Base-by-base conservation (phyloP, 2,329 filamentous ascomycete genomes). In the Fusarium burgessii region DNA sequence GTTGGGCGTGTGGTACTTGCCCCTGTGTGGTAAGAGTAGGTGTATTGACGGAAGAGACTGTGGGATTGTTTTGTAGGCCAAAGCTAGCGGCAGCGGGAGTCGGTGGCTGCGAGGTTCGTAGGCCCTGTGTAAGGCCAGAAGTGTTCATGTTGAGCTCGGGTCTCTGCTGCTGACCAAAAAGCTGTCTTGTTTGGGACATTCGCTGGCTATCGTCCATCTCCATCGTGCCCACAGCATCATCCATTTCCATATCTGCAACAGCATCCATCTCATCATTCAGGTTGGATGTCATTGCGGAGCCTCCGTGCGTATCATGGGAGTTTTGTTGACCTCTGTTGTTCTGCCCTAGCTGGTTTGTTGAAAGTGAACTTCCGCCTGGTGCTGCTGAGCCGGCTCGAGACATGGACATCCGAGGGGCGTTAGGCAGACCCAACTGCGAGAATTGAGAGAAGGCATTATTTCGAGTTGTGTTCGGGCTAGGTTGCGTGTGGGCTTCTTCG, bases 161-260 rank as follows among this genome's bases (percentile, higher is more conserved):
- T 43, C 82, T 79, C 64, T 89, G 84, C 71, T 88, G 87, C 73
- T 91, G 89, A 46, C 89, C 89, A 72, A 93, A 93, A 70, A 92
- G 84, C 74, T 92, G 90, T 46, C 91, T 87, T 23, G 89, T 88
- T 76, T 92, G 90, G 74, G 93, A 92, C 76, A 93, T 90, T 70
- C 88, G 85, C 54, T 91, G 87, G 73, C 82, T 88, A 69, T 90
- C 87, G 49, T 90, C 87, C 76, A 90, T 83, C 62, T 91, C 89
- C 87, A 91, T 88, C 55, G 86, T 84, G 7, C 89, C 90, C 51
- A 93, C 86, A 11, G 90, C 88, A 75, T 97, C 94, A 77, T 98
- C 95, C 91, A 98, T 93, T 77, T 98, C 95, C 95, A 98, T 98
- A 77, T 97, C 94, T 56, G 94, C 94, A 33, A 97, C 89, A 20